Percentiles rank a stretch among this genome's conserved stretches.
Evolutionary conservation across 768 basidiomycete genomes (phyloP).

Genomic region (Lactarius pseudohatsudake): DNA sequence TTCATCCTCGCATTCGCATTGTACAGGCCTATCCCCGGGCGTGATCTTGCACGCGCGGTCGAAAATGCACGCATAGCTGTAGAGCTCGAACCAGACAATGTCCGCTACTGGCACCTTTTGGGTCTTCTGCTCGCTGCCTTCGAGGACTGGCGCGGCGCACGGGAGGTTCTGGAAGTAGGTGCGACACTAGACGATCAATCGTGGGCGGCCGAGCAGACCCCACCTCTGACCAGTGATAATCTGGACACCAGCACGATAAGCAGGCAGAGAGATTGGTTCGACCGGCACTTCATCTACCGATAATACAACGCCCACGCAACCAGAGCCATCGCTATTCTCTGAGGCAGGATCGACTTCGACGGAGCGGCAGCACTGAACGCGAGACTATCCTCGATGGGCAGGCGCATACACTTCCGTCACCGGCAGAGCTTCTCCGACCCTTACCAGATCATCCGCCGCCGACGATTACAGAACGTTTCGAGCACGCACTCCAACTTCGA

Average conservation of each 20-base stretch:
- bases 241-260: conserved; percentile 18
- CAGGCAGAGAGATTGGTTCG: not conserved
- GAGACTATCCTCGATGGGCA: conserved; percentile 35
- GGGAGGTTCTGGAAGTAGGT: conserved; percentile 76
- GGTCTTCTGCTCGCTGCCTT: conserved; percentile 76
- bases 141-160: conserved; percentile 79
- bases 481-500: conserved; percentile 77
- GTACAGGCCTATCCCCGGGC: conserved; percentile 59
- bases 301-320: not conserved
- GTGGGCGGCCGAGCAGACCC: conserved; percentile 31
- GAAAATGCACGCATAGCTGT: conserved; percentile 68
- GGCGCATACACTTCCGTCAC: conserved; percentile 40
- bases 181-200: conserved; percentile 51
- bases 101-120: conserved; percentile 89
- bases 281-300: not conserved
- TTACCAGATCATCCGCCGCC: conserved; percentile 49
- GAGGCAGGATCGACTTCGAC: conserved; percentile 20
- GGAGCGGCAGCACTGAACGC: conserved; percentile 2
- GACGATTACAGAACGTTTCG: conserved; percentile 62
- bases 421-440: conserved; percentile 45
- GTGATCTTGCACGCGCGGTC: conserved; percentile 68
- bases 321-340: conserved; percentile 7
- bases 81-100: conserved; percentile 58
- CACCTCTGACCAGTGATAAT: conserved; percentile 6
- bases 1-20: conserved; percentile 81